Percentiles rank a stretch among this genome's conserved stretches.
Evolutionary conservation across 164 flowering plant genomes (phyloP).

Genomic region (Magnolia changhungtana): DNA sequence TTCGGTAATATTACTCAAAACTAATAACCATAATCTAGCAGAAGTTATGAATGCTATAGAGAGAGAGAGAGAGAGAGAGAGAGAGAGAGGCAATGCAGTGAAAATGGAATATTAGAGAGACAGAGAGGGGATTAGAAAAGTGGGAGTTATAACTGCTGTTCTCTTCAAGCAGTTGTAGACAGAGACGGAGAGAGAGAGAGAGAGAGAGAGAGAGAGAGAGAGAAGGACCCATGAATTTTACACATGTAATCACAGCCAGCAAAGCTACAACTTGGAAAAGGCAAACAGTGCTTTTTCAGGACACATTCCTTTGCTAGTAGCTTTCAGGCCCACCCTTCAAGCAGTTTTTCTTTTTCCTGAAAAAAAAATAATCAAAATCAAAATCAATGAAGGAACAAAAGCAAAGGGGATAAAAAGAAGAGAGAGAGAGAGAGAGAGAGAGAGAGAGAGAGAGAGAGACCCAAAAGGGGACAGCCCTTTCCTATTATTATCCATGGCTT

Average conservation of each 20-base stretch:
- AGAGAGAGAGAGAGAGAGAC: neutral
- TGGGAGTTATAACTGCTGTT: neutral
- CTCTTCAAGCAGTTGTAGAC: conserved; percentile 17
- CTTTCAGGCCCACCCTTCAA: conserved; percentile 27
- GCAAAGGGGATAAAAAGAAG: neutral
- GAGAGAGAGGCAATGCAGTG: too few relatives aligned
- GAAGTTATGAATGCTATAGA: too few relatives aligned
- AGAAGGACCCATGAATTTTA: conserved; percentile 13
- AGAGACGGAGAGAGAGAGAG: conserved; percentile 16
- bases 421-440: neutral
- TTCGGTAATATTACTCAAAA: neutral
- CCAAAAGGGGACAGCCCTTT: conserved; percentile 1
- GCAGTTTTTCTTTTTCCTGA: conserved; percentile 13
- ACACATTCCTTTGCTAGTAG: conserved; percentile 8
- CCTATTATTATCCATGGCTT: conserved; percentile 9
- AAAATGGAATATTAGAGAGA: too few relatives aligned
- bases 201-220: neutral
- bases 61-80: too few relatives aligned
- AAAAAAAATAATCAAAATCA: conserved; percentile 3
- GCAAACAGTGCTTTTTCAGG: conserved; percentile 17
- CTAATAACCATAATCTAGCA: too few relatives aligned
- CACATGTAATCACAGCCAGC: conserved; percentile 13
- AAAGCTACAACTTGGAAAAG: conserved; percentile 13
- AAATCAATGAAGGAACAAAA: neutral
- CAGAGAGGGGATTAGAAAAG: too few relatives aligned